Percentiles rank a stretch among this genome's conserved stretches.
These are phyloP conservation scores for Suillus discolor DNA, from an alignment of 768 basidiomycete genomes.

Conservation along the genomic window DNA sequence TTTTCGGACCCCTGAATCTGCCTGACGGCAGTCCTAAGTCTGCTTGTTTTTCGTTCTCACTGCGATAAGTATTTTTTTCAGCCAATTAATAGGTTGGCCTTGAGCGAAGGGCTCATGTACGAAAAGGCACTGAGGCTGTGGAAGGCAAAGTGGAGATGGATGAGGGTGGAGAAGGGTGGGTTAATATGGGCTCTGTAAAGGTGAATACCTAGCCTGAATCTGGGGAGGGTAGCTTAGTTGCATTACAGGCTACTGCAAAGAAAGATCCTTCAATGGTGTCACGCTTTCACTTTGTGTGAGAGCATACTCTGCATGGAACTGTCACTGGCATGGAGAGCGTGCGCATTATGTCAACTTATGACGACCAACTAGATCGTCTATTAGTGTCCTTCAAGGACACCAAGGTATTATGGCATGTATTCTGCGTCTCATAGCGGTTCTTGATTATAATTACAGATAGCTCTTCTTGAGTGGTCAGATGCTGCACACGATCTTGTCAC, in stretches of 20 bases:
- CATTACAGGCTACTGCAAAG: conserved; percentile 53
- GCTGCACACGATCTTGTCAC: conserved; percentile 82
- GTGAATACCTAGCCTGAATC: conserved; percentile 49
- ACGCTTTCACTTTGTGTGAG: conserved; percentile 75
- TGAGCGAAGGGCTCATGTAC: conserved; percentile 55
- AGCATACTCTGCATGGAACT: conserved; percentile 83
- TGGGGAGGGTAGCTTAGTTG: conserved; percentile 17
- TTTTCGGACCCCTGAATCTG: no score
- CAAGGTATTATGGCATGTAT: conserved; percentile 60
- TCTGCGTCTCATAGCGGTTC: conserved; percentile 4
- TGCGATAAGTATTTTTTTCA: no score
- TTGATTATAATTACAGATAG: conserved; percentile 58
- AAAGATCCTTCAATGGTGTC: conserved; percentile 58
- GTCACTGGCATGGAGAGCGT: conserved; percentile 86
- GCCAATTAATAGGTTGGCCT: no score
- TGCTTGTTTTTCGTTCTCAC: no score
- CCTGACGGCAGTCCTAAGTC: no score
- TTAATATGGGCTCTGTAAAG: conserved; percentile 74
- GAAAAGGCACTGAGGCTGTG: conserved; percentile 71
- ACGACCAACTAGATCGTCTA: conserved; percentile 85
- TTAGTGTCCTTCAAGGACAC: conserved; percentile 95
- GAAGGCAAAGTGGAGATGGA: conserved; percentile 84
- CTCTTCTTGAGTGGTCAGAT: conserved; percentile 92
- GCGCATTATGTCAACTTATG: conserved; percentile 73
- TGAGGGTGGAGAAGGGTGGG: conserved; percentile 74